These are phyloP conservation scores for Blumeria hordei DNA, from an alignment of 2,329 filamentous ascomycete species.

Conservation along the genomic window DNA sequence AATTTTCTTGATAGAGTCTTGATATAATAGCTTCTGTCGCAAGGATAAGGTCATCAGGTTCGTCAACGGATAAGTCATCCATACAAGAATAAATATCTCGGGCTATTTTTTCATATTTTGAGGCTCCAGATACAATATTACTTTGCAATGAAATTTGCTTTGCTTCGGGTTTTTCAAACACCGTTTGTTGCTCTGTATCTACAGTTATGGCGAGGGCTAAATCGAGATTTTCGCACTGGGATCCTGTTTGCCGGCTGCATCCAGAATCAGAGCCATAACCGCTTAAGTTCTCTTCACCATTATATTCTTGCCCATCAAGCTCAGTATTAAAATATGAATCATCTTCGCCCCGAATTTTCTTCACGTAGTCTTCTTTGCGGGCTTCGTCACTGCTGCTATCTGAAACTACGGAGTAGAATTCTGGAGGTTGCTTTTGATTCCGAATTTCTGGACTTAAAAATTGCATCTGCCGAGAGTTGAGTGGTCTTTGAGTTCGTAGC, in stretches of 20 bases:
- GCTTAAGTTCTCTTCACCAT: no score
- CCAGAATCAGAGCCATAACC: no score
- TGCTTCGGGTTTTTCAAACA: not conserved
- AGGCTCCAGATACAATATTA: slow-evolving; percentile 3
- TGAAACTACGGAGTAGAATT: no score
- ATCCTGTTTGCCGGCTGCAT: not conserved
- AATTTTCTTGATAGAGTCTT: slow-evolving; percentile 36
- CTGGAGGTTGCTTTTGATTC: no score
- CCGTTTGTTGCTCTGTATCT: not conserved
- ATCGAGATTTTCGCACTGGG: not conserved
- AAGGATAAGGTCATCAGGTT: slow-evolving; percentile 48
- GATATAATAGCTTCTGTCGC: slow-evolving; percentile 49
- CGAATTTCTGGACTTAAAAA: slow-evolving; percentile 5
- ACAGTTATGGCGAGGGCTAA: not conserved
- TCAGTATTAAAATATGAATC: no score
- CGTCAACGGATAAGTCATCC: slow-evolving; percentile 35
- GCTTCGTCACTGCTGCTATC: no score
- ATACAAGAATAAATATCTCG: slow-evolving; percentile 39
- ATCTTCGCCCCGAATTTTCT: no score
- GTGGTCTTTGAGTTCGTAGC: slow-evolving; percentile 8
- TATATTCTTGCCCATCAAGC: no score
- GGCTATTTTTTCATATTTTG: slow-evolving; percentile 38
- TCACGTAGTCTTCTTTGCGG: no score
- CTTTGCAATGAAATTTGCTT: not conserved
- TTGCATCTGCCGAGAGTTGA: slow-evolving; percentile 8